Evolutionary conservation across 306 rosid genomes (phyloP), one percentile per base, ranked within the genome.

Genomic region (Ochetophila trinervis): DNA sequence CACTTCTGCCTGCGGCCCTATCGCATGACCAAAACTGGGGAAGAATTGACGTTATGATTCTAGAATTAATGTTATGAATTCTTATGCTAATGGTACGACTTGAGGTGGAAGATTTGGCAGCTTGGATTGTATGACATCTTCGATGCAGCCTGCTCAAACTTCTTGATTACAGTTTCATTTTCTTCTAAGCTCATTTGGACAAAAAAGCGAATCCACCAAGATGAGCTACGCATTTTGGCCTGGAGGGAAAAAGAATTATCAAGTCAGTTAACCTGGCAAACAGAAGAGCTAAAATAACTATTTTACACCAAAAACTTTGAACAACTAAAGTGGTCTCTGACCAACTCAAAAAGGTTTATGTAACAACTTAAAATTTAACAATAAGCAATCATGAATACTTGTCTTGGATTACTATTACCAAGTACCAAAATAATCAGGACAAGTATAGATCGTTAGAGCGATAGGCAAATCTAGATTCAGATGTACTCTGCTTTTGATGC

Each of bases 71-170:
- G n/a, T n/a, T n/a, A n/a, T n/a, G n/a, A 48, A 69, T 68, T 37
- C 69, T 60, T 57, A 68, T 36, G 76, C 82, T 75, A 91, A 64
- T 86, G 84, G 59, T 76, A 79, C 72, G 89, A 83, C 73, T 67
- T 87, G 59, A 91, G 90, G 77, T 91, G 97, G 78, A 88, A 88
- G 59, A 88, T 75, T 85, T 91, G 92, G 79, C 97, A 88, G 75
- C 68, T 44, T 63, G 96, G 87, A 69, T 58, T 72, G 81, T 83
- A 91, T 14, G 85, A 80, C 65, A 59, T 65, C 82, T 83, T 79
- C 27, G 87, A 70, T 47, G 95, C 80, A 58, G 86, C 90, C 78
- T 70, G 81, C 71, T 88, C 87, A 73, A 88, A 91, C 75, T 85
- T 88, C 82, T 83, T 80, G 57, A 20, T 14, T 27, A 79, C 87